phyloP scores from a whole-genome alignment of 2,329 filamentous ascomycete genomes.

The Sporothrix variecibatus region DNA sequence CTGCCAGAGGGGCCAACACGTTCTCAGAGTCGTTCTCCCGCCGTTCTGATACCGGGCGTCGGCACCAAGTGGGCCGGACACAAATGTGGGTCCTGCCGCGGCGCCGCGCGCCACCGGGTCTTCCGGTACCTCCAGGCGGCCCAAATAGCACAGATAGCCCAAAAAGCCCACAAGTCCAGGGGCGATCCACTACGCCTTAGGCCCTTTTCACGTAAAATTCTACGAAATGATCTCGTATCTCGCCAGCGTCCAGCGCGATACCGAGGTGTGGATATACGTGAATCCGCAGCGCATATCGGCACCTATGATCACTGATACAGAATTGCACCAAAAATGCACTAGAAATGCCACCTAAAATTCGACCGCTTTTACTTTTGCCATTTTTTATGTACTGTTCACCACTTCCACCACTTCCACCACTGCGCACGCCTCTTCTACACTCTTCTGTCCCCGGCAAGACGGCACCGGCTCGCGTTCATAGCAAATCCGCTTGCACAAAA shows the following conservation, averaged over 20 bases:
- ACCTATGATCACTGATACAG: not conserved
- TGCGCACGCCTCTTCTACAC: not conserved
- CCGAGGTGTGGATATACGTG: conserved; percentile 7
- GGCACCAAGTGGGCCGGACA: not conserved
- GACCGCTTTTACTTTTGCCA: not conserved
- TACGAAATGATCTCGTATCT: not conserved
- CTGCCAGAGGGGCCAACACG: not conserved
- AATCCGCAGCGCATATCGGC: not conserved
- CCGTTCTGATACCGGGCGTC: not conserved
- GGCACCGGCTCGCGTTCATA: not conserved
- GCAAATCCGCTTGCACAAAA: not conserved
- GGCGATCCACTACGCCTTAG: not conserved
- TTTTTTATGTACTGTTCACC: not conserved
- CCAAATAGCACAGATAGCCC: not conserved
- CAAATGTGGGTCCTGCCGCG: not conserved
- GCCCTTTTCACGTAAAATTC: not conserved
- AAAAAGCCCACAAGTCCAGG: not conserved
- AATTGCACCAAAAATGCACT: not conserved
- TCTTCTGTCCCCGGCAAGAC: not conserved
- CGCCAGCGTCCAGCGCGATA: not conserved
- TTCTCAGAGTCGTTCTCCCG: not conserved
- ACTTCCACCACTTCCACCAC: not conserved
- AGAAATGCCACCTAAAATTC: not conserved
- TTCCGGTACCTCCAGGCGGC: not conserved
- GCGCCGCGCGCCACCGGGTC: conserved; percentile 11